A percentile compares a stretch with the other conserved stretches of the same genome.
Evolutionary conservation across 2,329 filamentous ascomycete genomes (phyloP).

Genomic region (Aspergillus pseudoglaucus): DNA sequence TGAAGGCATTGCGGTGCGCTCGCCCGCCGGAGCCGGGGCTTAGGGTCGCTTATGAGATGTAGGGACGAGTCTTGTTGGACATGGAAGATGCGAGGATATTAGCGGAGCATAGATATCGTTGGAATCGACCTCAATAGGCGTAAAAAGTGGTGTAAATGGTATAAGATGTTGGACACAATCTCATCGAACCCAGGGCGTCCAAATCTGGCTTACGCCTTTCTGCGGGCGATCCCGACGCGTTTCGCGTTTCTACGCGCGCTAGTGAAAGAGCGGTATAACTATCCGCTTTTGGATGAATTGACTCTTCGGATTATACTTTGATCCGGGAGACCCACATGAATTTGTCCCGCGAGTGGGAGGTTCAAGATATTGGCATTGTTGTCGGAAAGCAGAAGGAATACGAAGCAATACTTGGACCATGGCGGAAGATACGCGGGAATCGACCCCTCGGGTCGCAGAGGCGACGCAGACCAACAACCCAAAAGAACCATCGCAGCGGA

Average conservation of each 20-base stretch:
- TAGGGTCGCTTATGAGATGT: constrained; percentile 12
- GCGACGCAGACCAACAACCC: constrained; percentile 10
- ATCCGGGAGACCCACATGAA: constrained; percentile 1
- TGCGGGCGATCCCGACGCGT: constrained; percentile 22
- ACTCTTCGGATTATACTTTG: constrained; percentile 6
- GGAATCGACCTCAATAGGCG: constrained; percentile 1
- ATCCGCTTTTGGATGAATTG: constrained; percentile 1
- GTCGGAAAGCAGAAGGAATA: neutral
- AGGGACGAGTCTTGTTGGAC: constrained; percentile 12
- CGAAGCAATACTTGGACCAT: constrained; percentile 20
- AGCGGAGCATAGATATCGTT: constrained; percentile 9
- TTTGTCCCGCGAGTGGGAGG: neutral
- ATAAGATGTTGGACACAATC: neutral
- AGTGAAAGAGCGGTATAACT: constrained; percentile 12
- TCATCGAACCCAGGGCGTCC: constrained; percentile 4
- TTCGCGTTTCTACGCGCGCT: constrained; percentile 26
- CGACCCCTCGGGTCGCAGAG: constrained; percentile 8
- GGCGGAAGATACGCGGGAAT: constrained; percentile 34
- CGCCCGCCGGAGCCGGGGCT: constrained; percentile 18
- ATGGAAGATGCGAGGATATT: constrained; percentile 15
- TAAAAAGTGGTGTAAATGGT: constrained; percentile 1
- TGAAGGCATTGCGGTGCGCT: constrained; percentile 38
- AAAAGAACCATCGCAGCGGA: constrained; percentile 17
- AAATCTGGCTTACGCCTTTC: constrained; percentile 11
- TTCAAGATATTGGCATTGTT: neutral